Percentiles rank a stretch among this genome's conserved stretches.
Evolutionary conservation across 192 early-diverging fungal genomes (phyloP).

Genomic region (Coemansia sp.): DNA sequence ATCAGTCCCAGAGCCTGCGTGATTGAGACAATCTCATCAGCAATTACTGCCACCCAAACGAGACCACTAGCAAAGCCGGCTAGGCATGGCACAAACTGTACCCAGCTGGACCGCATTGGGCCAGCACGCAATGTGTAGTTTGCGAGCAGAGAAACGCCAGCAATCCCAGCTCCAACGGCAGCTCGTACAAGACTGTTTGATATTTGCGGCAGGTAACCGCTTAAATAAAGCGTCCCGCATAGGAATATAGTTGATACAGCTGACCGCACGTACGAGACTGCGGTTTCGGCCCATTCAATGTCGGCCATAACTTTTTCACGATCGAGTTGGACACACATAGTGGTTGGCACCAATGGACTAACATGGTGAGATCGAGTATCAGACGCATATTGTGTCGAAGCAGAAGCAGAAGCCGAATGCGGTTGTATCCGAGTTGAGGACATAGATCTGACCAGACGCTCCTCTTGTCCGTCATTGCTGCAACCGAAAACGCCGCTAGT

Average conservation of each 20-base stretch:
- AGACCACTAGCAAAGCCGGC: slow-evolving; percentile 78
- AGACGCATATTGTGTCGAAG: not conserved
- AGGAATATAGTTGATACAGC: slow-evolving; percentile 26
- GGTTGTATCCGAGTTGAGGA: not conserved
- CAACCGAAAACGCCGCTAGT: not conserved
- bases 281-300: slow-evolving; percentile 25
- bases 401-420: not conserved
- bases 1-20: slow-evolving; percentile 80
- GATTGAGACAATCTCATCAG: slow-evolving; percentile 87
- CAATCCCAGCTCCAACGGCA: slow-evolving; percentile 2
- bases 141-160: slow-evolving; percentile 11
- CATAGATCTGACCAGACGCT: not conserved
- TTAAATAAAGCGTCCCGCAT: slow-evolving; percentile 11
- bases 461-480: not conserved
- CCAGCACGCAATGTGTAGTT: slow-evolving; percentile 17
- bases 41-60: slow-evolving; percentile 83
- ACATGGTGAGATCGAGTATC: not conserved
- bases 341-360: not conserved
- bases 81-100: slow-evolving; percentile 50
- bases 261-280: slow-evolving; percentile 23
- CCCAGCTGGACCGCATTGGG: slow-evolving; percentile 13
- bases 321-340: not conserved
- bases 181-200: not conserved
- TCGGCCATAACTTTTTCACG: not conserved
- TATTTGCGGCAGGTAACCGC: slow-evolving; percentile 3